Evolutionary conservation across 768 basidiomycete species (phyloP).

Genomic region (Thelephora aurantiotincta): DNA sequence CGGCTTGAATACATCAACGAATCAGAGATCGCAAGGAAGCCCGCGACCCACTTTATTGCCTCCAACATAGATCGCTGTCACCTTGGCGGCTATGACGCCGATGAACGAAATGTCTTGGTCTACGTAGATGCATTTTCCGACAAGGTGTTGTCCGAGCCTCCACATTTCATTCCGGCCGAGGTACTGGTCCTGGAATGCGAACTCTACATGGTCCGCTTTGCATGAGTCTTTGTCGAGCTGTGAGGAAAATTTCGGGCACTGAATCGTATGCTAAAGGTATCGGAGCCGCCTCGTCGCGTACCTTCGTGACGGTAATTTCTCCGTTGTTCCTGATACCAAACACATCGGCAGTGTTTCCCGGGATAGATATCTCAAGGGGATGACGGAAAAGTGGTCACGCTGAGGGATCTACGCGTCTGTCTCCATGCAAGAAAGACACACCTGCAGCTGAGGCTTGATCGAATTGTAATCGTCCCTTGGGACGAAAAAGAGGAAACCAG

Average conservation of each 20-base stretch:
- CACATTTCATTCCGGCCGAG: slow-evolving; percentile 96
- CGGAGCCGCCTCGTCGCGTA: slow-evolving; percentile 11
- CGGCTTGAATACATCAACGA: not conserved
- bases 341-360: slow-evolving; percentile 54
- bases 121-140: slow-evolving; percentile 67
- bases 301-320: slow-evolving; percentile 64
- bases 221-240: slow-evolving; percentile 56
- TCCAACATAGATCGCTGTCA: slow-evolving; percentile 62
- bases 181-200: slow-evolving; percentile 91
- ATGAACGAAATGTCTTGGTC: slow-evolving; percentile 81
- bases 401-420: not conserved
- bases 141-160: slow-evolving; percentile 73
- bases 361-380: slow-evolving; percentile 51
- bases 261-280: not conserved
- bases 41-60: slow-evolving; percentile 40
- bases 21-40: not conserved
- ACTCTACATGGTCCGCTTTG: slow-evolving; percentile 70
- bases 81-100: slow-evolving; percentile 69
- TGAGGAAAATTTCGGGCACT: not conserved
- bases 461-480: slow-evolving; percentile 42
- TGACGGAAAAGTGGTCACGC: not conserved
- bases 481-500: slow-evolving; percentile 50
- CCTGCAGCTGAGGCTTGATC: slow-evolving; percentile 55
- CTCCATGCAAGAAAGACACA: slow-evolving; percentile 3
- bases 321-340: slow-evolving; percentile 59